Evolutionary conservation across 2,329 filamentous ascomycete species (phyloP).

Genomic region (Fusarium sambucinum): DNA sequence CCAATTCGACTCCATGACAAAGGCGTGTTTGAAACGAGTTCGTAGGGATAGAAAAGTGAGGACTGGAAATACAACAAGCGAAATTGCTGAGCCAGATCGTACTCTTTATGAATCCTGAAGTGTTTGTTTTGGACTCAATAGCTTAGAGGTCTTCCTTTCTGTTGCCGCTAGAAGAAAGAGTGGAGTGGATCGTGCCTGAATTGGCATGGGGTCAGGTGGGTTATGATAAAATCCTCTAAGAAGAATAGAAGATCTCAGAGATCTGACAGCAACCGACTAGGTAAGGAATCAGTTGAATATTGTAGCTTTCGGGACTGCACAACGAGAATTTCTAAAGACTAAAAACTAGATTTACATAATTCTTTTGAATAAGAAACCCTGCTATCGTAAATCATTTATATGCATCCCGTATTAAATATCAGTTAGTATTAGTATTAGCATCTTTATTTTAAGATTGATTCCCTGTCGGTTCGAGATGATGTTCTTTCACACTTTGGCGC

Average conservation of each 20-base stretch:
- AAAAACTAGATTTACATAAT: background rate
- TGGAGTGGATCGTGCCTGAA: slow-evolving; percentile 8
- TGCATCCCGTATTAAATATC: background rate
- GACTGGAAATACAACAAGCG: background rate
- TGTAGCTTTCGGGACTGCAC: background rate
- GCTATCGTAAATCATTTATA: background rate
- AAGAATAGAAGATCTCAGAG: slow-evolving; percentile 4
- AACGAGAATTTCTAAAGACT: background rate
- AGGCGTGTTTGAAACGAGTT: slow-evolving; percentile 11
- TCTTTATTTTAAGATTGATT: slow-evolving; percentile 16
- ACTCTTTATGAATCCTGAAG: background rate
- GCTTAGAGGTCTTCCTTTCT: background rate
- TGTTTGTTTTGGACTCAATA: background rate
- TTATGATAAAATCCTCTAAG: slow-evolving; percentile 4
- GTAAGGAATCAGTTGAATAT: background rate
- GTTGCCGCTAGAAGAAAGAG: background rate
- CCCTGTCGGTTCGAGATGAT: slow-evolving; percentile 1
- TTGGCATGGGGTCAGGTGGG: slow-evolving; percentile 9
- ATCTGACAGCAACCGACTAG: background rate
- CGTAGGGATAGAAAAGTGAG: background rate
- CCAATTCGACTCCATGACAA: slow-evolving; percentile 5
- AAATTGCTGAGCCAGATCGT: background rate
- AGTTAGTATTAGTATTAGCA: slow-evolving; percentile 2
- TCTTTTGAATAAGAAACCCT: no score
- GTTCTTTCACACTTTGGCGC: slow-evolving; percentile 37